Evolutionary conservation across 441 rosid species (phyloP).

Genomic region (Populus hybrid): DNA sequence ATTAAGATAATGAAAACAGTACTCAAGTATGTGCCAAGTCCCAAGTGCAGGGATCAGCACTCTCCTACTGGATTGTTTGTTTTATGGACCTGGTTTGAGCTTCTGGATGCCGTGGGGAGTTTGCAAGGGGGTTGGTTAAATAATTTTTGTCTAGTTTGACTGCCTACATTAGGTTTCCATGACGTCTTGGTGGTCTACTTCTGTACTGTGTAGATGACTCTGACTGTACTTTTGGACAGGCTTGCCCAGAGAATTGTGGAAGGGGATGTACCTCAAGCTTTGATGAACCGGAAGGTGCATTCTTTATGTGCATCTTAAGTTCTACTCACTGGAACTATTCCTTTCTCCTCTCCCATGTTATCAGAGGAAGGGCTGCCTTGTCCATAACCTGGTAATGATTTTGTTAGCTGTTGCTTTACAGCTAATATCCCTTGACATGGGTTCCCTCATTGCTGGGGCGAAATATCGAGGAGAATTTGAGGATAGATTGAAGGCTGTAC

Average conservation of each 20-base stretch:
- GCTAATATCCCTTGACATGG: conserved; percentile 98
- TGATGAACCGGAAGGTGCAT: conserved; percentile 91
- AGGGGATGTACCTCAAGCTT: conserved; percentile 99
- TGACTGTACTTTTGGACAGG: conserved; percentile 40
- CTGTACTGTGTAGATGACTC: background rate
- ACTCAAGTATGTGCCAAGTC: background rate
- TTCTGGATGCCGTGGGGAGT: background rate
- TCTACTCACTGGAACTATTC: background rate
- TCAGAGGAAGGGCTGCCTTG: background rate
- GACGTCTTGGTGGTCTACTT: background rate
- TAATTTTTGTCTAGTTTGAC: conserved; percentile 2
- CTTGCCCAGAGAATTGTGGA: conserved; percentile 98
- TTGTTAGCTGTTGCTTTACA: conserved; percentile 22
- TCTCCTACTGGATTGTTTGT: background rate
- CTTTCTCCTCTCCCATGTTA: background rate
- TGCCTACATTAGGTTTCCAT: background rate
- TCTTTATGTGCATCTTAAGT: background rate
- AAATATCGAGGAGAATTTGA: conserved; percentile 97
- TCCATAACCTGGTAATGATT: background rate
- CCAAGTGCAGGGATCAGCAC: background rate
- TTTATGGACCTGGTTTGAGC: background rate
- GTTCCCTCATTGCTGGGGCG: conserved; percentile 95
- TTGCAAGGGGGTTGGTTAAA: background rate
- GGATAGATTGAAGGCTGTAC: conserved; percentile 94
- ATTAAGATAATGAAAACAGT: background rate